Evolutionary conservation across 169 alveolate genomes (phyloP), one percentile per base, ranked within the genome.

Genomic region (Cryptosporidium sp.): DNA sequence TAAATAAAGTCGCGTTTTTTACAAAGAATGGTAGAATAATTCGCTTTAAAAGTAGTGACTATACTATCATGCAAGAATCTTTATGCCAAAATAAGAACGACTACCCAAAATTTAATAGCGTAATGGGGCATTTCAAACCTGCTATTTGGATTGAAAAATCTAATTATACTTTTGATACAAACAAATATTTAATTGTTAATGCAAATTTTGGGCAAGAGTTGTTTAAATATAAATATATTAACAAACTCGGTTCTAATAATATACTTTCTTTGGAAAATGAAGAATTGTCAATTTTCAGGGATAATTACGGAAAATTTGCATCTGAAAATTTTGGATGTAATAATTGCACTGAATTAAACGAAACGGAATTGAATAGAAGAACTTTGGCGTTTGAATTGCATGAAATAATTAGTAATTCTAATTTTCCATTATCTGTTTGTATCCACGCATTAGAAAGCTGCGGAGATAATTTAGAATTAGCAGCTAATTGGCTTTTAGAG

Each of bases 401-500:
- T 7, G 94, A 92, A 55, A 67, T 92, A 62, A 92, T 92, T 91
- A 93, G 93, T 0, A 75, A 86, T 37, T 71, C 89, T 5, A 23
- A 75, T 43, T 80, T 85, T 52, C 94, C 94, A 45, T 35, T 92
- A 10, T 43, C 85, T 9, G 80, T 92, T 0, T 92, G 93, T 45
- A 70, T 85, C 26, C 74, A 50, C 31, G 93, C 94, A 29, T 29
- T 92, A 55, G 80, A 91, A 86, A 50, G 51, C 31, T 84, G 89
- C n/a, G 80, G 71, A 35, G 94, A 92, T 69, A 75, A 85, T 58
- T 29, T 92, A 43, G 91, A 86, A 2, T 80, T 86, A 21, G 93
- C 94, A 10, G 91, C 93, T 14, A 84, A 86, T 68, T 92, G 93
- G 94, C 92, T 92, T 23, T 71, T 86, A 7, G 93, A 91, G 39